A percentile compares a stretch with the other conserved stretches of the same genome.
phyloP scores from a whole-genome alignment of 495 filamentous ascomycete species.

The Tuber borchii region DNA sequence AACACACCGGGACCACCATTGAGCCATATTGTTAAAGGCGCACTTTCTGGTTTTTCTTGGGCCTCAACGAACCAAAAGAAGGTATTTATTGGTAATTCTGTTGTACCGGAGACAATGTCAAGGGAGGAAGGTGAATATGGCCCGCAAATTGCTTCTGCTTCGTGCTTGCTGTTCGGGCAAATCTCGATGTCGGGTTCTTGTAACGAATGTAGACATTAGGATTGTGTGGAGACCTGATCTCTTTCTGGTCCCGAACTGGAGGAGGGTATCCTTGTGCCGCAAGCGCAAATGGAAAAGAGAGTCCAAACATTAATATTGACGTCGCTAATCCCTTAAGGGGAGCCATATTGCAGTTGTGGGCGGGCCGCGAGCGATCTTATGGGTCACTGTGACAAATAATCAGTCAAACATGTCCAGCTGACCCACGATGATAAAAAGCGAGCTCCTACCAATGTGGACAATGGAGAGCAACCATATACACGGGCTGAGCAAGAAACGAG shows the following conservation, averaged over 20 bases:
- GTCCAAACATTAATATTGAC: not conserved
- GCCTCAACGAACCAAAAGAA: constrained; percentile 75
- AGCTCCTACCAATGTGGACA: not conserved
- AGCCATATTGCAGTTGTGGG: not conserved
- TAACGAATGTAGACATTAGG: constrained; percentile 31
- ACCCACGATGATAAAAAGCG: not conserved
- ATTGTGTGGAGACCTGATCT: constrained; percentile 28
- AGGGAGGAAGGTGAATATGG: constrained; percentile 50
- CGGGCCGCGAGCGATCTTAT: not conserved
- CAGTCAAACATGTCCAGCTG: not conserved
- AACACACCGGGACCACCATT: constrained; percentile 60
- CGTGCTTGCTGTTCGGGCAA: constrained; percentile 31
- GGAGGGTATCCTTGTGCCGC: constrained; percentile 35
- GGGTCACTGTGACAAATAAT: not conserved
- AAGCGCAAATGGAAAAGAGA: constrained; percentile 10
- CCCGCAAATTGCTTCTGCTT: constrained; percentile 44
- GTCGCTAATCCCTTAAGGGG: not conserved
- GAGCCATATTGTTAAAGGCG: constrained; percentile 61
- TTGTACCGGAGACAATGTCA: constrained; percentile 46
- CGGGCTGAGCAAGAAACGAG: not conserved
- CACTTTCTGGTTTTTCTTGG: constrained; percentile 52
- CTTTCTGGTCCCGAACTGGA: constrained; percentile 17
- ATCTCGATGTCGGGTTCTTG: constrained; percentile 32
- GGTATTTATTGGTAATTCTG: constrained; percentile 62
- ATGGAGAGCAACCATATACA: too few species aligned